These are phyloP conservation scores for Crithidia bombi DNA, from an alignment of 208 protist genomes.

Conservation along the genomic window DNA sequence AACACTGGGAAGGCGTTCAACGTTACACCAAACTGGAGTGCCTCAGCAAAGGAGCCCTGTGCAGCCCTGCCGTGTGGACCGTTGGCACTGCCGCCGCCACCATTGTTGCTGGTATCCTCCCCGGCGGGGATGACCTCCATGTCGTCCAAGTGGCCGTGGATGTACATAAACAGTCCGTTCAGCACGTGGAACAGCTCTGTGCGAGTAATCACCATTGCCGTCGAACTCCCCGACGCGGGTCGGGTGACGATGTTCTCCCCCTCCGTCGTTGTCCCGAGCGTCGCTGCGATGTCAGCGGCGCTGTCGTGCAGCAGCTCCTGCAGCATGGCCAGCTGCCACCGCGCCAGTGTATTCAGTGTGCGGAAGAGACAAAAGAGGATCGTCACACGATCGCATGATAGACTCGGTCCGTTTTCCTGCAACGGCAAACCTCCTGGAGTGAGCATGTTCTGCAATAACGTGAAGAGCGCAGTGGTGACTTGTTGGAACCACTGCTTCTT, in stretches of 20 bases:
- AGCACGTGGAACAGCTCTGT: conserved; percentile 83
- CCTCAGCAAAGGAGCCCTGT: conserved; percentile 64
- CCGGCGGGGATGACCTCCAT: conserved; percentile 56
- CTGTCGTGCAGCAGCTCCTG: conserved; percentile 73
- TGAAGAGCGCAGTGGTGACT: conserved; percentile 60
- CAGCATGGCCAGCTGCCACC: conserved; percentile 69
- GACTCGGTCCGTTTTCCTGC: conserved; percentile 24
- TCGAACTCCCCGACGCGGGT: conserved; percentile 1
- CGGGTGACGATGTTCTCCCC: conserved; percentile 18
- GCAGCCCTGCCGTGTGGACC: too few relatives aligned
- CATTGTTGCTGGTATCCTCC: conserved; percentile 23
- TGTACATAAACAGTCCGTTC: conserved; percentile 71
- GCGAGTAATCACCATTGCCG: conserved; percentile 51
- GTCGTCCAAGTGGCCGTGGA: conserved; percentile 54
- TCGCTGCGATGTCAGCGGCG: conserved; percentile 9
- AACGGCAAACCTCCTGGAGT: conserved; percentile 46
- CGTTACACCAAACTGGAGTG: conserved; percentile 77
- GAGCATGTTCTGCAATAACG: conserved; percentile 81
- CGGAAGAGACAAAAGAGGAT: conserved; percentile 78
- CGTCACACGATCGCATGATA: conserved; percentile 45
- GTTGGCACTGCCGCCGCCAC: conserved; percentile 5
- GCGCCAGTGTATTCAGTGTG: conserved; percentile 74
- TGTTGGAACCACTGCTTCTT: conserved; percentile 56
- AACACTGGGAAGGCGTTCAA: conserved; percentile 48
- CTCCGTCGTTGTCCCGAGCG: conserved; percentile 17